A percentile compares a stretch with the other conserved stretches of the same genome.
Conservation (phyloP, 305 asterid species). For the Ilex paraguariensis region DNA sequence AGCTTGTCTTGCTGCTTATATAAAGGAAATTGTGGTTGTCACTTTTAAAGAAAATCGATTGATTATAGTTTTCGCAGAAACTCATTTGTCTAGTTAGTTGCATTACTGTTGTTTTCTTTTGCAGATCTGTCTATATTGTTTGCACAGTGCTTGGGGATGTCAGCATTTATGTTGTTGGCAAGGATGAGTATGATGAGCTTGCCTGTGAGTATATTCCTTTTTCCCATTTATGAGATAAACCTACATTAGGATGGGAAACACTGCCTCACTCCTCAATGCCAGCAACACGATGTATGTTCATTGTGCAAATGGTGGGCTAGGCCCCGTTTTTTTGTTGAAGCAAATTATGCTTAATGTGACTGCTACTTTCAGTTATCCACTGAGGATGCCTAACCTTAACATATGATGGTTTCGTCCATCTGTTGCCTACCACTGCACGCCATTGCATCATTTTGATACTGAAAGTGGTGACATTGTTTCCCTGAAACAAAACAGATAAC, state of each 20-base stretch:
- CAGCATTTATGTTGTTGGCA: constrained; percentile 82
- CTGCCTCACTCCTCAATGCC: too few species aligned
- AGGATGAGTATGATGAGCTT: constrained; percentile 94
- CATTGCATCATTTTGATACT: too few species aligned
- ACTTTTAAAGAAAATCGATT: too few species aligned
- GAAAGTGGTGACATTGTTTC: background rate
- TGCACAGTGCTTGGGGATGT: constrained; percentile 95
- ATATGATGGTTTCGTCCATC: too few species aligned
- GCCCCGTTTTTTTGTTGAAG: background rate
- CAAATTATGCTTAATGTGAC: background rate
- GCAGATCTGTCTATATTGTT: constrained; percentile 88
- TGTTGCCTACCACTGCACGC: too few species aligned
- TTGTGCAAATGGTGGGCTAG: background rate
- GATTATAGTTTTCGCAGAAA: too few species aligned
- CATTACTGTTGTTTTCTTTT: constrained; percentile 1
- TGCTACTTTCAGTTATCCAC: background rate
- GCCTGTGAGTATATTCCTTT: constrained; percentile 51
- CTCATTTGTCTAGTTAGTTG: background rate
- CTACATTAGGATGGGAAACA: too few species aligned
- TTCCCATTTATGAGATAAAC: too few species aligned
- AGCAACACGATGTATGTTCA: background rate
- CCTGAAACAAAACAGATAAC: background rate
- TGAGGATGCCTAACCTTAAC: background rate
- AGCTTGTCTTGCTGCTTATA: too few species aligned
- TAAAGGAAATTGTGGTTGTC: too few species aligned